These are phyloP conservation scores for Pythium inflatum DNA, from an alignment of 352 stramenopile species.

Conservation along the genomic window DNA sequence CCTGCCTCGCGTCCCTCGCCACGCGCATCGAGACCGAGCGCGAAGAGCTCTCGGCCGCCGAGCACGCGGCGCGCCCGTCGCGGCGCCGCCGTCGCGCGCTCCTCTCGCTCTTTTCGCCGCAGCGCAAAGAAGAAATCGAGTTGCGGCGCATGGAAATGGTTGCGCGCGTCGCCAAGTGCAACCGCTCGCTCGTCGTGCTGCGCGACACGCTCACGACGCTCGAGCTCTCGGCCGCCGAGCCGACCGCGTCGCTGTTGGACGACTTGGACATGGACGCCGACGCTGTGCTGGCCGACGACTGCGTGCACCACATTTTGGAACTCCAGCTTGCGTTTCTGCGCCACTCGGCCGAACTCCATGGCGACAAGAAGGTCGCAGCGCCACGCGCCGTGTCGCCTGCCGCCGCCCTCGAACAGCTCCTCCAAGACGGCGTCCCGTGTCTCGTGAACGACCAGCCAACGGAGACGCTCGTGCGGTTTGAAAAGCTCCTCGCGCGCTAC, in stretches of 20 bases:
- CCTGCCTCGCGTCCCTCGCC: slow-evolving; percentile 41
- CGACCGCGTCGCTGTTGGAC: slow-evolving; percentile 19
- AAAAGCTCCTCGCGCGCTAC: slow-evolving; percentile 69
- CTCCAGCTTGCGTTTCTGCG: slow-evolving; percentile 63
- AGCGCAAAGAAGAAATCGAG: slow-evolving; percentile 62
- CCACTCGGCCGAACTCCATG: slow-evolving; percentile 52
- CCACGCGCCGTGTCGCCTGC: slow-evolving; percentile 21
- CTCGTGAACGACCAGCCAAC: slow-evolving; percentile 47
- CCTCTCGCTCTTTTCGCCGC: slow-evolving; percentile 56
- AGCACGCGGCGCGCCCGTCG: slow-evolving; percentile 46
- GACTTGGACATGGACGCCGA: slow-evolving; percentile 39
- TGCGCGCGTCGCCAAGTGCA: slow-evolving; percentile 61
- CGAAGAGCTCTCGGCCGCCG: slow-evolving; percentile 47
- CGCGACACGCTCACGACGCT: slow-evolving; percentile 46
- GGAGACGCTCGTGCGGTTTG: slow-evolving; percentile 56
- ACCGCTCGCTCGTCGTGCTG: slow-evolving; percentile 60
- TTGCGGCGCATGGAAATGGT: slow-evolving; percentile 75
- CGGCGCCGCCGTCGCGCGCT: slow-evolving; percentile 45
- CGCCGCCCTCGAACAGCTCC: slow-evolving; percentile 41
- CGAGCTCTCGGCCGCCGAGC: slow-evolving; percentile 39
- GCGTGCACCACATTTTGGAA: slow-evolving; percentile 55
- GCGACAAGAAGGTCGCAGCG: slow-evolving; percentile 39
- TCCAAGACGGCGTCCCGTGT: slow-evolving; percentile 44
- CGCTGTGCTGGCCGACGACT: slow-evolving; percentile 67
- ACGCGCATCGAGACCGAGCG: slow-evolving; percentile 53